A percentile compares a stretch with the other conserved stretches of the same genome.
These are phyloP conservation scores for Physcia stellaris DNA, from an alignment of 495 filamentous ascomycete genomes.

Conservation along the genomic window DNA sequence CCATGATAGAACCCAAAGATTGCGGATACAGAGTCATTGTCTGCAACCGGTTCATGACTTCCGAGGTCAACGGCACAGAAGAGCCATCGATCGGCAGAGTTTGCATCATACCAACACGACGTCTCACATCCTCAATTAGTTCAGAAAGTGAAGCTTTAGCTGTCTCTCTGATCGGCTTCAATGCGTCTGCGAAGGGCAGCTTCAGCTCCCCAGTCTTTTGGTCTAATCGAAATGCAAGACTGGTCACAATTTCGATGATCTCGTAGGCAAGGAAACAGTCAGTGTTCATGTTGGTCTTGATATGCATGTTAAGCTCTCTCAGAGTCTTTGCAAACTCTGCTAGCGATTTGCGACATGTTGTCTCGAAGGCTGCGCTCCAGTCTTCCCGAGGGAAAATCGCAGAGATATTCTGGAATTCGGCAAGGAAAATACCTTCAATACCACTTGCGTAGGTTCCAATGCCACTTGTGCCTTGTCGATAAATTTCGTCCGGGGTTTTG, in stretches of 20 bases:
- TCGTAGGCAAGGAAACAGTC: constrained; percentile 96
- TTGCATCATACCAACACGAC: constrained; percentile 43
- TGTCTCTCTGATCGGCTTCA: constrained; percentile 83
- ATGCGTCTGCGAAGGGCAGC: constrained; percentile 62
- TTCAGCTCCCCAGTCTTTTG: constrained; percentile 75
- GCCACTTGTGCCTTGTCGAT: constrained; percentile 82
- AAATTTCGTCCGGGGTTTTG: constrained; percentile 57
- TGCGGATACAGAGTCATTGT: constrained; percentile 76
- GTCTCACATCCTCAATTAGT: constrained; percentile 75
- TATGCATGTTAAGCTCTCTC: constrained; percentile 77
- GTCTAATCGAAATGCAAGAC: constrained; percentile 66
- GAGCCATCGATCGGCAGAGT: constrained; percentile 69
- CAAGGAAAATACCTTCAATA: constrained; percentile 70
- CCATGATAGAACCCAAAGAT: constrained; percentile 79
- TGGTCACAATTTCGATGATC: constrained; percentile 81
- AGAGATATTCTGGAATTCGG: constrained; percentile 81
- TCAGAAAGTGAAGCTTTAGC: constrained; percentile 74
- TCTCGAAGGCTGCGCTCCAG: constrained; percentile 62
- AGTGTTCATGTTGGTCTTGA: constrained; percentile 71
- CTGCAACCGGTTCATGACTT: constrained; percentile 77
- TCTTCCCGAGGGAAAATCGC: constrained; percentile 73
- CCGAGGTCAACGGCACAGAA: constrained; percentile 60
- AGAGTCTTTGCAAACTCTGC: constrained; percentile 75
- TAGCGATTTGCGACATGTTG: constrained; percentile 62
- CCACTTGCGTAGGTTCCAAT: constrained; percentile 81